Evolutionary conservation across 2,329 filamentous ascomycete genomes (phyloP), one percentile per base, ranked within the genome.

Genomic region (Fusarium anthophilum): DNA sequence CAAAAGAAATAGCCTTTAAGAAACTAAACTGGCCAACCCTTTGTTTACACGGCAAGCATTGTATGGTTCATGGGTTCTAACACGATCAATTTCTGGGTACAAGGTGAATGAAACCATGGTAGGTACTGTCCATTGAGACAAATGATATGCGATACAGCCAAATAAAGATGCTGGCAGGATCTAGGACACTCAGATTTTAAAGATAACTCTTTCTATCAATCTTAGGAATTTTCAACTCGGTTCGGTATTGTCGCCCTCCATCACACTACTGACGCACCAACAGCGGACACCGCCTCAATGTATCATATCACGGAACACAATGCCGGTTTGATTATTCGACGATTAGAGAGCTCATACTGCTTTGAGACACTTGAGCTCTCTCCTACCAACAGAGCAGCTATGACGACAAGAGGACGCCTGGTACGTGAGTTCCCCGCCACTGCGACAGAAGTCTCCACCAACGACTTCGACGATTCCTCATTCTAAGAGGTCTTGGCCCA

Each of bases 1-100:
- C 8, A 35, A 20, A 20, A 14, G 1, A 14, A 24, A 35, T 8
- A 1, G 8, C 15, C 13, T 8, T 2, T 3, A 0, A 14, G 26
- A 17, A 7, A 22, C 4, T 15, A 15, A 6, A 5, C 13, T 15
- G 2, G 7, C 5, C 12, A 15, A 15, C 6, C 6, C 3, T 18
- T 20, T 8, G 7, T 5, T 45, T 18, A 20, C 17, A 4, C 18
- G 8, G 10, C 8, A 22, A 39, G 37, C 18, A 6, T 5, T n/a
- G n/a, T n/a, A 48, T 14, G 8, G 2, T 11, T 48, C 4, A 7
- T 22, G 15, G 3, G 13, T 17, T 15, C 22, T 22, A 3, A 11
- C 20, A 2, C 20, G 26, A 48, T 17, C 4, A 30, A 17, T n/a
- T 30, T 5, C 28, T 13, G 2, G 14, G 15, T 15, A 17, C 4